phyloP scores from a whole-genome alignment of 768 basidiomycete species.

The Calocera viscosa region DNA sequence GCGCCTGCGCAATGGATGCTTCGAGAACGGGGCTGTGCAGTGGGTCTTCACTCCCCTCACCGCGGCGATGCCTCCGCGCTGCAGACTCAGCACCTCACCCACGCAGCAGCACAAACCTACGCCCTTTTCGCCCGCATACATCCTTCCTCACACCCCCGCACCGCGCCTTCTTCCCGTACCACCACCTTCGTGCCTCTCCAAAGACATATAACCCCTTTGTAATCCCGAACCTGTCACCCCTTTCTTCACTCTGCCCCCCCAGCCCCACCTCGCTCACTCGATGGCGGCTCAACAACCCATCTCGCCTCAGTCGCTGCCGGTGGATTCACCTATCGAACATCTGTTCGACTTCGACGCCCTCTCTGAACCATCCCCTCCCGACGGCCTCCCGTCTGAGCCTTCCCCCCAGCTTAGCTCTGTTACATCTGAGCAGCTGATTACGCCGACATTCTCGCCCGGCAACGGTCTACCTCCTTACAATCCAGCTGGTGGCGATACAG shows the following conservation, averaged over 20 bases:
- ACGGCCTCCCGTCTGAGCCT: background rate
- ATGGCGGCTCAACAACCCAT: conserved; percentile 3
- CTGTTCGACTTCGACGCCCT: conserved; percentile 4
- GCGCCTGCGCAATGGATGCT: conserved; percentile 2
- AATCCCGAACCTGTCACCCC: background rate
- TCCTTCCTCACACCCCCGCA: background rate
- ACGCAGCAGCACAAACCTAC: background rate
- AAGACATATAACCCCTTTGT: background rate
- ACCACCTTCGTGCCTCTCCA: background rate
- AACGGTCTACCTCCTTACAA: background rate
- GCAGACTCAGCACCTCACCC: conserved; percentile 3
- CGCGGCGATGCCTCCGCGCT: conserved; percentile 6
- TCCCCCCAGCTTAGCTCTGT: conserved; percentile 1
- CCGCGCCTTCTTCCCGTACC: background rate
- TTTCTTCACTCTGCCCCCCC: background rate
- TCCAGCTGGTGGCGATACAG: background rate
- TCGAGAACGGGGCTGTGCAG: conserved; percentile 1
- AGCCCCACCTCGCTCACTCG: background rate
- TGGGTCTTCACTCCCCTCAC: background rate
- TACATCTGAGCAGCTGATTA: background rate
- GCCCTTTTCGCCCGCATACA: background rate
- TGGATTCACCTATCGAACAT: conserved; percentile 1
- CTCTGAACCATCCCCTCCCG: background rate
- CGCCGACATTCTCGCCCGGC: background rate
- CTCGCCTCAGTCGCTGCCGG: background rate